Evolutionary conservation across 257 asterid species (phyloP).

Genomic region (Gentiana dahurica): DNA sequence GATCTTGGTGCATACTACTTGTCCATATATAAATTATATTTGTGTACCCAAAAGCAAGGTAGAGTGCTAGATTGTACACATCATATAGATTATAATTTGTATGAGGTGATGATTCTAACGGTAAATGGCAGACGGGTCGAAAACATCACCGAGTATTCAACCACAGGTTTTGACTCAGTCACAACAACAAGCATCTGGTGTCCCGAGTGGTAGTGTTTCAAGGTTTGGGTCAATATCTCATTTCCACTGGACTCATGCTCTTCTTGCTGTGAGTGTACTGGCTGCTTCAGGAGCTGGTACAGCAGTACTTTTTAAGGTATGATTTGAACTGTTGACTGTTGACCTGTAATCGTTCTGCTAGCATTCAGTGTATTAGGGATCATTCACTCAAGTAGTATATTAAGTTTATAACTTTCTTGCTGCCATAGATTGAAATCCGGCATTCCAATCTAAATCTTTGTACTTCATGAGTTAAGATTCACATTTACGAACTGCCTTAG

Average conservation of each 20-base stretch:
- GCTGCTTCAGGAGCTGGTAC: conserved; percentile 88
- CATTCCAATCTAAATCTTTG: background rate
- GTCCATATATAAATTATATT: no score
- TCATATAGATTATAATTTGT: no score
- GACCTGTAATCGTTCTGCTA: background rate
- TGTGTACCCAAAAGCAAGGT: no score
- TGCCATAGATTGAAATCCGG: background rate
- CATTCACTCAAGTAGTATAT: no score
- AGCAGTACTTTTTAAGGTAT: conserved; percentile 75
- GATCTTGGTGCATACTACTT: no score
- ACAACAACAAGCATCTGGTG: conserved; percentile 36
- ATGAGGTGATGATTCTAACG: no score
- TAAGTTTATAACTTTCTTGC: background rate
- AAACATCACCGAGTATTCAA: conserved; percentile 37
- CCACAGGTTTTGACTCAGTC: conserved; percentile 43
- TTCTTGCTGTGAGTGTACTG: conserved; percentile 66
- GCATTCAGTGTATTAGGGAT: no score
- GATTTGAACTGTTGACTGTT: background rate
- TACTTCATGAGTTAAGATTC: background rate
- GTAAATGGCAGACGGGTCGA: conserved; percentile 39
- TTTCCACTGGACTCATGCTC: conserved; percentile 81
- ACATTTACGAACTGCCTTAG: background rate
- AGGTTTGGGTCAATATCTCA: conserved; percentile 40
- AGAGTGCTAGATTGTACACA: no score
- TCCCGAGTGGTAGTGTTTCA: conserved; percentile 28